These are phyloP conservation scores for Canavalia gladiata DNA, from an alignment of 306 rosid genomes.

Conservation along the genomic window DNA sequence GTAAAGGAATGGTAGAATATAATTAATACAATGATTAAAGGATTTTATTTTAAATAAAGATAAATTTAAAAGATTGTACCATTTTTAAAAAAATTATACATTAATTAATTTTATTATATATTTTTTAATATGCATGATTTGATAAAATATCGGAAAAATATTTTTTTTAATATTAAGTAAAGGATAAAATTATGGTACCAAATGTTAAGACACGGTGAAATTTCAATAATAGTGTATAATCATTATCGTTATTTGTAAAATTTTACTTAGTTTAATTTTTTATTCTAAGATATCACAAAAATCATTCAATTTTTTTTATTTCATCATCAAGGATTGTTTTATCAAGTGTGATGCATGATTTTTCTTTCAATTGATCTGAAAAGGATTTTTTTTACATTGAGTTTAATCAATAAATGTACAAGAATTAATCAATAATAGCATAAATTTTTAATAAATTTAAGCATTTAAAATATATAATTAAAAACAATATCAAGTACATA, in stretches of 20 bases:
- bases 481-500: too few species aligned
- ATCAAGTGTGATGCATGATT: neutral
- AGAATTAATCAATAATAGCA: neutral
- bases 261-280: neutral
- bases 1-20: too few species aligned
- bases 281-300: neutral
- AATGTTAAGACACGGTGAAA: neutral
- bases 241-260: too few species aligned
- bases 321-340: neutral
- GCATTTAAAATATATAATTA: too few species aligned
- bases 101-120: too few species aligned
- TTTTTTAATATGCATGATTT: too few species aligned
- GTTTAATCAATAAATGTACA: neutral
- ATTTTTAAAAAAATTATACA: too few species aligned
- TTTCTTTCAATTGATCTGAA: neutral
- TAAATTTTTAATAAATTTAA: neutral
- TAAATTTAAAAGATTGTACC: too few species aligned
- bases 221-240: neutral
- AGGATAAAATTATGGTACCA: slow-evolving; percentile 3
- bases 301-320: neutral
- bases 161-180: neutral
- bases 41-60: too few species aligned
- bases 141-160: too few species aligned
- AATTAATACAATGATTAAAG: too few species aligned
- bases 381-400: neutral